Evolutionary conservation across 768 basidiomycete genomes (phyloP).

Genomic region (Mycena olivaceomarginata): DNA sequence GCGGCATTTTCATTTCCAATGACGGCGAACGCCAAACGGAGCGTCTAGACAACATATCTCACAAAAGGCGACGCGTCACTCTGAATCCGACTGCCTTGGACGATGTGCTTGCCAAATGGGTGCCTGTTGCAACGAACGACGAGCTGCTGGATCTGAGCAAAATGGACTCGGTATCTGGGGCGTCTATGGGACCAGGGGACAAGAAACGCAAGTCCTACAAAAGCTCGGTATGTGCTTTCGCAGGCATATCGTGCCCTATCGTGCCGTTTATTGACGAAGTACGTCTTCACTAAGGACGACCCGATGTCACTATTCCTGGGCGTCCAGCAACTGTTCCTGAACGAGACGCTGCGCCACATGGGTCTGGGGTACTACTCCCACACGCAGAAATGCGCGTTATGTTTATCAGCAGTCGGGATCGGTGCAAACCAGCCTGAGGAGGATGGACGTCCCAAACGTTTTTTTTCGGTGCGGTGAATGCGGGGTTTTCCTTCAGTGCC

Average conservation of each 20-base stretch:
- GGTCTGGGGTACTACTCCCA: conserved; percentile 2
- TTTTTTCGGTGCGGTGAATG: conserved; percentile 27
- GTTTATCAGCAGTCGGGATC: neutral
- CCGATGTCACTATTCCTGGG: conserved; percentile 13
- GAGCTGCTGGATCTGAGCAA: neutral
- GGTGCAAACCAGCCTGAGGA: neutral
- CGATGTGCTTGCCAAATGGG: neutral
- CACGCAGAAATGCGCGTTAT: neutral
- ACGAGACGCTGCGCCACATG: conserved; percentile 10
- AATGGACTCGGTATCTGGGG: neutral
- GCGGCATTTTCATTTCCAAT: conserved; percentile 1
- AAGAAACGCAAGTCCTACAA: conserved; percentile 18
- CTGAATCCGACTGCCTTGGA: neutral
- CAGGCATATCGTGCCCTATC: too few relatives aligned
- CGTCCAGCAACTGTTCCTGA: neutral
- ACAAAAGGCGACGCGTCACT: neutral
- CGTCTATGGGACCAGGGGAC: neutral
- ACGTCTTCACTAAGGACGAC: neutral
- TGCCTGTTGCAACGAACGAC: neutral
- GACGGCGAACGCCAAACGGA: conserved; percentile 3
- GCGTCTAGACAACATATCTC: conserved; percentile 5
- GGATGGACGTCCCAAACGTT: neutral
- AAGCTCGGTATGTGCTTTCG: conserved; percentile 1
- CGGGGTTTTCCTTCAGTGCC: conserved; percentile 27
- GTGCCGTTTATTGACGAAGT: neutral